Base-by-base conservation (phyloP, 208 protist genomes). In the Acanthamoeba castellanii region DNA sequence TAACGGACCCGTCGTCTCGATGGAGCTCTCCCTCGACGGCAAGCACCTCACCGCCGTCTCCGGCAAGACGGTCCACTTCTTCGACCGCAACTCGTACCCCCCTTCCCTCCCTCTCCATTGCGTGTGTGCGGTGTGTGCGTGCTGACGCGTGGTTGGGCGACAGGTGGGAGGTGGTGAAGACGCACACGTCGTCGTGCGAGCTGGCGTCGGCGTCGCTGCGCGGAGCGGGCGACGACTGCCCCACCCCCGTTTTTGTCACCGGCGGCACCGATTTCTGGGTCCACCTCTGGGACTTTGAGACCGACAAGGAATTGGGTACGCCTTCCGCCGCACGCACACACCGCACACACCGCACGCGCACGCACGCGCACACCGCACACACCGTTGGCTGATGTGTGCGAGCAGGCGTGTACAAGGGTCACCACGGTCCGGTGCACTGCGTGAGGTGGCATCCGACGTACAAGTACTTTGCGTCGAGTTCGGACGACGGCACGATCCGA, bases 341-440 rank as follows among this genome's bases (percentile, higher is more conserved):
- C 7, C 42, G 4, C 84, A 4, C 22, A 3, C 11, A 13, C 84
- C 37, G 13, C 13, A 13, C 11, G 70, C 13, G 70, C 32, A 13
- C 32, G 30, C 13, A 42, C 8, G 13, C 32, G 13, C 5, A 42
- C 8, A 14, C 70, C 13, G 34, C 5, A 13, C 9, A 52, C 52
- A 42, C 8, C 7, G 68, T 4, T 88, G 27, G 42, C 7, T 66
- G 9, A 6, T 64, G n/a, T 45, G 32, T 90, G 32, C 4, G 34
- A 6, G 37, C 59, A 93, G 87, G 47, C 4, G n/a, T 57, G 66
- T 78, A 47, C 61, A 96, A 96, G 91, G 95, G 95, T 11, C 95
- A 96, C 94, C 95, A 96, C 68, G 95, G 95, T 1, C 95, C 95
- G 14, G 94, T 96, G 25, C 94, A 95, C 94, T 95, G 89, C 34